A percentile compares a stretch with the other conserved stretches of the same genome.
These are phyloP conservation scores for Kalmanozyma brasiliensis DNA, from an alignment of 1,284 basidiomycete genomes.

Conservation along the genomic window DNA sequence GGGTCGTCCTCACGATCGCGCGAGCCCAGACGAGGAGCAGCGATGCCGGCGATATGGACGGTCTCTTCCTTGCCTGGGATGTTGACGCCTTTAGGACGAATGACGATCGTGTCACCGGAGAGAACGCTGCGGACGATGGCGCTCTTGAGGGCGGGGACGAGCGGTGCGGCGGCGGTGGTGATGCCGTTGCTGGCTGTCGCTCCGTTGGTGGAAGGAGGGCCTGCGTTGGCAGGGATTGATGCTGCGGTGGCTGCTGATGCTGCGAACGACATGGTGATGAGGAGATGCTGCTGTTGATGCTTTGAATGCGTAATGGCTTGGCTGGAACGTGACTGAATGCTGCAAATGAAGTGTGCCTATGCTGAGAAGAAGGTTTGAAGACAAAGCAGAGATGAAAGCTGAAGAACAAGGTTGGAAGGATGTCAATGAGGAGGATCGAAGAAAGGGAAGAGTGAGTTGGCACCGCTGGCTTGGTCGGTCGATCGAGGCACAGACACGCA, in stretches of 20 bases:
- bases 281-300: conserved; percentile 6
- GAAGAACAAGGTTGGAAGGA: background rate
- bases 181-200: conserved; percentile 1
- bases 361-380: background rate
- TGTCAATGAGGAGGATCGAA: background rate
- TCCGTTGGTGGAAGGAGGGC: conserved; percentile 4
- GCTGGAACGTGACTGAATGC: background rate
- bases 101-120: conserved; percentile 59
- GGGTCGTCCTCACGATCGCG: conserved; percentile 71
- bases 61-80: conserved; percentile 56
- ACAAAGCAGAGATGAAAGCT: background rate
- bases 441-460: too few species aligned
- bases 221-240: conserved; percentile 30
- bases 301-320: background rate
- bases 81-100: conserved; percentile 58
- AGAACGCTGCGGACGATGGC: conserved; percentile 62
- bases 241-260: conserved; percentile 50
- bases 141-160: conserved; percentile 53
- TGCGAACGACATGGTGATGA: conserved; percentile 39
- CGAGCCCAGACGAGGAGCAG: conserved; percentile 59
- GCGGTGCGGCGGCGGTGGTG: conserved; percentile 9
- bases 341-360: background rate
- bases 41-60: conserved; percentile 62
- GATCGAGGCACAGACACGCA: background rate
- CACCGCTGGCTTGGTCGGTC: background rate